Percentiles rank a stretch among this genome's conserved stretches.
Conservation (phyloP, 1,284 basidiomycete genomes). For the Apiotrichum veenhuisii region DNA sequence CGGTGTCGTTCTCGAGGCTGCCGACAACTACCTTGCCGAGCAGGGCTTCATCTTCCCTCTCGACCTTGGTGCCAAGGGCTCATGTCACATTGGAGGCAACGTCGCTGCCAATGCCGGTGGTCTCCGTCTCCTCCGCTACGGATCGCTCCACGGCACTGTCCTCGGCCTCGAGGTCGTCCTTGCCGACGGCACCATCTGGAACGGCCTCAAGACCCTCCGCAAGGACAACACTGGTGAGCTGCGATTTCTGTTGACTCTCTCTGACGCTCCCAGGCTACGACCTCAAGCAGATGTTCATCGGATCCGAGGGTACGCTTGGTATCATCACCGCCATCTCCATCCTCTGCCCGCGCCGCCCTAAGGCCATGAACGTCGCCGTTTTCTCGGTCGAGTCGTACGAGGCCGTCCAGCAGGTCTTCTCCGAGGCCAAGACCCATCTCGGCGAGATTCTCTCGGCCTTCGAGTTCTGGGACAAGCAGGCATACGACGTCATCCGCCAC, state of each 20-base stretch:
- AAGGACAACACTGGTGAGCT: slow-evolving; percentile 93
- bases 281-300: slow-evolving; percentile 97
- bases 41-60: slow-evolving; percentile 95
- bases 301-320: slow-evolving; percentile 92
- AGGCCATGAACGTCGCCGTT: slow-evolving; percentile 57
- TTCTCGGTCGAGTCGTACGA: slow-evolving; percentile 57
- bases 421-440: slow-evolving; percentile 62
- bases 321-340: slow-evolving; percentile 95
- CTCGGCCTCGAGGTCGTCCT: slow-evolving; percentile 96
- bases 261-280: slow-evolving; percentile 71
- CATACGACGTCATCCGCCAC: slow-evolving; percentile 70
- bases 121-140: slow-evolving; percentile 87
- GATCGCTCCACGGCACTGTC: slow-evolving; percentile 90
- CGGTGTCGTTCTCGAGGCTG: slow-evolving; percentile 87
- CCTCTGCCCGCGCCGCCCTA: slow-evolving; percentile 84
- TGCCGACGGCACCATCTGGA: slow-evolving; percentile 91
- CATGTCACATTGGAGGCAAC: slow-evolving; percentile 98
- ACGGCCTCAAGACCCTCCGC: slow-evolving; percentile 71
- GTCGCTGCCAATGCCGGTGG: slow-evolving; percentile 97
- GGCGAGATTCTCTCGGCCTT: slow-evolving; percentile 97
- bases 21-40: slow-evolving; percentile 81
- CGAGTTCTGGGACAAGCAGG: slow-evolving; percentile 84
- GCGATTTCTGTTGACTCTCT: neutral
- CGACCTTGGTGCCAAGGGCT: slow-evolving; percentile 97
- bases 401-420: slow-evolving; percentile 56